phyloP scores from a whole-genome alignment of 768 basidiomycete species.

The Boletus huronensis region DNA sequence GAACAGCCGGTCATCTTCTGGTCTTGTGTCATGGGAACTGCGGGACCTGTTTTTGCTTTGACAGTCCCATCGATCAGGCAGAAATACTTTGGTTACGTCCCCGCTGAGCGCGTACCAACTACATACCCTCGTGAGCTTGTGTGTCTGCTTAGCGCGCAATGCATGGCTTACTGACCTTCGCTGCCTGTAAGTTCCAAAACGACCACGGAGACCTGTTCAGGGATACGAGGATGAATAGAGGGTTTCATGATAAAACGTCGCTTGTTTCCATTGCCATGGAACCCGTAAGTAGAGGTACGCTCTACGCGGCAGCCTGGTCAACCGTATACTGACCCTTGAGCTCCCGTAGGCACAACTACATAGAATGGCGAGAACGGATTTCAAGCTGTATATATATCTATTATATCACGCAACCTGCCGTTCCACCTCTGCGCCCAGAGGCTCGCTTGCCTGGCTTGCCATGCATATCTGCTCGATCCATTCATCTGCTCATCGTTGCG shows the following conservation, averaged over 20 bases:
- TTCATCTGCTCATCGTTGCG: not conserved
- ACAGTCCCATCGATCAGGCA: slow-evolving; percentile 75
- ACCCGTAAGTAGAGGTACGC: slow-evolving; percentile 7
- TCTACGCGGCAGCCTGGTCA: not conserved
- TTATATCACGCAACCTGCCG: not conserved
- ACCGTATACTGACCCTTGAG: not conserved
- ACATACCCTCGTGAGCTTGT: slow-evolving; percentile 70
- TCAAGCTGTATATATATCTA: slow-evolving; percentile 4
- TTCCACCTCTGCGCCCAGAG: not conserved
- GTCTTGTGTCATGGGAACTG: slow-evolving; percentile 68
- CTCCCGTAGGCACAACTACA: not conserved
- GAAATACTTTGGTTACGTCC: slow-evolving; percentile 65
- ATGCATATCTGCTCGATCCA: not conserved
- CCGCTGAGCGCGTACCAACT: slow-evolving; percentile 65
- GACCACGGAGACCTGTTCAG: slow-evolving; percentile 61
- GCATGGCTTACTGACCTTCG: not conserved
- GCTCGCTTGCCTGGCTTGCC: not conserved
- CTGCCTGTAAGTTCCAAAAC: slow-evolving; percentile 56
- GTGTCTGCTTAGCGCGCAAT: not conserved
- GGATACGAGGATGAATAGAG: slow-evolving; percentile 69
- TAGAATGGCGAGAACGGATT: slow-evolving; percentile 3
- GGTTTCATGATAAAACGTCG: not conserved
- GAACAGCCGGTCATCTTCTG: slow-evolving; percentile 91
- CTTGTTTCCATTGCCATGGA: not conserved
- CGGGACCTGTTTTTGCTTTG: slow-evolving; percentile 73